Base-by-base conservation (phyloP, 768 basidiomycete species). In the Amanita muscaria region DNA sequence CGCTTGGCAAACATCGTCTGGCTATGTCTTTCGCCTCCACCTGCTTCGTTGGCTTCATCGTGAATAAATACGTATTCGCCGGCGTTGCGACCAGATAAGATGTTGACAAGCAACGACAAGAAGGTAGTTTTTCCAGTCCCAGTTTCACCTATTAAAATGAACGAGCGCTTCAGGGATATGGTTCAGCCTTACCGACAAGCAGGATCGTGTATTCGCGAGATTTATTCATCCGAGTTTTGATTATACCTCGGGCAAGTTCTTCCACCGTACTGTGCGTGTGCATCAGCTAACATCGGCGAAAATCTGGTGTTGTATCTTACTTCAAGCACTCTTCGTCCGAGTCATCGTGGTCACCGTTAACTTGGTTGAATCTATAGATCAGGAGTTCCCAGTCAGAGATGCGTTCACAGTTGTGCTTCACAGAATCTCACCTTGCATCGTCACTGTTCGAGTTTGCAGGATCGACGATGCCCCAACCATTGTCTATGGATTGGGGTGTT, bases 111-210 rank as follows among this genome's bases (percentile, higher is more conserved):
- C 9, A 55, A 34, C 14, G 50, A 39, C 11, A 55, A 32, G 14
- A 55, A 30, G 7, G 47, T 44, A 2, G 53, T 49, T 39, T 55
- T 55, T 1, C 53, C 53, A 5, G 51, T 51, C 14, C 53, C 53
- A 1, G 53, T 54, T 29, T 54, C 53, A 24, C 53, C 53, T 30
- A 53, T 41, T 19, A 51, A 14, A 25, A 47, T 11, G 15, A 22
- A 12, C 5, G n/a, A n/a, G n/a, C n/a, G n/a, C n/a, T 14, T 21
- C 3, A 21, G 18, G n/a, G 19, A n/a, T n/a, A n/a, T n/a, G n/a
- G n/a, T n/a, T n/a, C n/a, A n/a, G 7, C 3, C 9, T 31, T 32
- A 32, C 30, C 29, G 22, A 42, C 19, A n/a, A 32, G 41, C 3
- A 31, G 21, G 11, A 42, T 42, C 1, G 41, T 42, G 7, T 42